Evolutionary conservation across 805 yeast genomes (phyloP), one percentile per base, ranked within the genome.

Genomic region (Kuraishia capsulata): DNA sequence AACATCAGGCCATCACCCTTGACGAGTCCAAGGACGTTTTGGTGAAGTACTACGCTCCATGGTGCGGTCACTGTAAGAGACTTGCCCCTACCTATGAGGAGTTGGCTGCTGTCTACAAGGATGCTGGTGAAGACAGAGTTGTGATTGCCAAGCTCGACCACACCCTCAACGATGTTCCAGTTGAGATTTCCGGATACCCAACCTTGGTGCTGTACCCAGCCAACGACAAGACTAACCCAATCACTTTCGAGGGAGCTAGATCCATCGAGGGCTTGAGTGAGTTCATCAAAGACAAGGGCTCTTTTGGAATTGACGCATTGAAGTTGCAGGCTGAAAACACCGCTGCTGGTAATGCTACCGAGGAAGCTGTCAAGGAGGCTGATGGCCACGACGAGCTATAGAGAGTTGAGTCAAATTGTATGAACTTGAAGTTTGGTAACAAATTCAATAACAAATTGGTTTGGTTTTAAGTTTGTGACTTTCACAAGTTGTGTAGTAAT

Each of bases 61-160:
- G 96, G 96, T 88, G 96, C 69, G 94, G 96, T 35, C 96, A 88
- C 71, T 87, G 96, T 71, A 87, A 86, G 71, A 84, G 75, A 63
- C 71, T 88, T 59, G 90, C 90, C 38, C 96, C 96, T 55, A 71
- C 69, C 42, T 90, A 78, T 69, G 94, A 85, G 58, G 92, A 89
- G 57, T 74, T 92, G 47, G 97, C 90, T 38, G 78, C 67, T 37
- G 51, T 81, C 39, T 84, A 71, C 62, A 67, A 65, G 43, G 59
- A 69, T 37, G 76, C 78, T 54, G 54, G 62, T 18, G 66, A 59
- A 35, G 64, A 64, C 39, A 69, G 78, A 56, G 83, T 90, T 42
- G 57, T 78, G 31, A 66, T 92, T 53, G 96, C 96, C 49, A 78
- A 89, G 62, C 64, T 92, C 40, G 96, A 92, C 64, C 95, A 90